Base-by-base conservation (phyloP, 345 rosid genomes). In the Capsella bursapastoris region DNA sequence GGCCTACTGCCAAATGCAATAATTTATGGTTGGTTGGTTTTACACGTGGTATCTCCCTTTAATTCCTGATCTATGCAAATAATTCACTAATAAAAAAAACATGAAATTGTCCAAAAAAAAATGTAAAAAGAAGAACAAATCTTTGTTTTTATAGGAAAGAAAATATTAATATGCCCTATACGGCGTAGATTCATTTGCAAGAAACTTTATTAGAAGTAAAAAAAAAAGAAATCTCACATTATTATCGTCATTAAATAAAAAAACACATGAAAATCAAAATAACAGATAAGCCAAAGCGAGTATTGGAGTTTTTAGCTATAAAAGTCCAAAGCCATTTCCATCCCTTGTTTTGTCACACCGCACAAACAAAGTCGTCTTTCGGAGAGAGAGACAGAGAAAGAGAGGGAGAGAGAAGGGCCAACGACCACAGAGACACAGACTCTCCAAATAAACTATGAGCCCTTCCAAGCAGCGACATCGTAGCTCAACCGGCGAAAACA, bases 401-500 rank as follows among this genome's bases (percentile, higher is more conserved):
- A 66, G 61, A 55, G 40, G 41, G 72, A 72, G 16, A 40, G 66
- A 48, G 45, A 66, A 43, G 38, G 49, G 59, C 70, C 59, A 69
- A 61, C 70, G 59, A 76, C 74, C 74, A 50, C 58, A 73, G 41
- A 73, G 41, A 66, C 40, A 52, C 27, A 50, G 15, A 53, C 7
- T 18, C 7, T 18, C 16, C 43, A 34, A 16, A 12, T 8, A 52
- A 52, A 63, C 29, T 43, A 90, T 90, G 98, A 78, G 85, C 84
- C 79, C 89, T 14, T 80, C 84, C 3, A 82, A 84, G 70, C 90
- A 79, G 7, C 77, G 79, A 49, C 74, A 72, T 68, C 83, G 84
- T 44, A 73, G 28, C 74, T 78, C 89, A 73, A 75, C 52, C 76
- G 31, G 72, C 14, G 86, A 76, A 11, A 40, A 57, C 56, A 73